phyloP scores from a whole-genome alignment of 306 rosid genomes.

The Luffa acutangula region DNA sequence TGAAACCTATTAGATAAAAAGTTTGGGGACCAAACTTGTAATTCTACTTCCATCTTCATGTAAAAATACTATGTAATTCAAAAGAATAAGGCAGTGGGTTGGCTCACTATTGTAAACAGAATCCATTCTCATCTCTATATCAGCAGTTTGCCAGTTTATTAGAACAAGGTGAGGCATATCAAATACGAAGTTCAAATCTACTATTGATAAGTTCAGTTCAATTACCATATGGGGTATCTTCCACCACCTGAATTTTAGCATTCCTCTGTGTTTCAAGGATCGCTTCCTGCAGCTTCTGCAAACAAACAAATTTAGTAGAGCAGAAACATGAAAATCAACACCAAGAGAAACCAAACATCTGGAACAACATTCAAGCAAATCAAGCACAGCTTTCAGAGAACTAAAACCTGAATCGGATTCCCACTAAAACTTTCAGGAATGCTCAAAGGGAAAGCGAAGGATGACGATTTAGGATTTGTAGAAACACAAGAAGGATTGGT shows the following conservation, averaged over 20 bases:
- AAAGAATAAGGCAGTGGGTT: neutral
- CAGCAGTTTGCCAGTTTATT: neutral
- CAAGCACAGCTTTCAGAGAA: neutral
- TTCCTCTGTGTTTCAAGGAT: slow-evolving; percentile 79
- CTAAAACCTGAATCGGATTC: slow-evolving; percentile 59
- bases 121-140: neutral
- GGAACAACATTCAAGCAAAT: neutral
- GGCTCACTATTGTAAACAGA: neutral
- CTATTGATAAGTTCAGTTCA: neutral
- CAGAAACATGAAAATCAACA: neutral
- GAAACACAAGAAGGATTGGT: slow-evolving; percentile 77
- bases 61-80: neutral
- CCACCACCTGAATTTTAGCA: slow-evolving; percentile 47
- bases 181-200: neutral
- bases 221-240: slow-evolving; percentile 62
- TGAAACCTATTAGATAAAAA: neutral
- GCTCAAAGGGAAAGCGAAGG: slow-evolving; percentile 62
- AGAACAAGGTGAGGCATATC: neutral
- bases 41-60: neutral
- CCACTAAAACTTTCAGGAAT: slow-evolving; percentile 47
- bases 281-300: slow-evolving; percentile 66
- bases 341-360: neutral
- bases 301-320: neutral
- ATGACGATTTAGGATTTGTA: slow-evolving; percentile 70
- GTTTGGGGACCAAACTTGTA: neutral